These are phyloP conservation scores for Camelina laxa DNA, from an alignment of 345 rosid species.

Conservation along the genomic window DNA sequence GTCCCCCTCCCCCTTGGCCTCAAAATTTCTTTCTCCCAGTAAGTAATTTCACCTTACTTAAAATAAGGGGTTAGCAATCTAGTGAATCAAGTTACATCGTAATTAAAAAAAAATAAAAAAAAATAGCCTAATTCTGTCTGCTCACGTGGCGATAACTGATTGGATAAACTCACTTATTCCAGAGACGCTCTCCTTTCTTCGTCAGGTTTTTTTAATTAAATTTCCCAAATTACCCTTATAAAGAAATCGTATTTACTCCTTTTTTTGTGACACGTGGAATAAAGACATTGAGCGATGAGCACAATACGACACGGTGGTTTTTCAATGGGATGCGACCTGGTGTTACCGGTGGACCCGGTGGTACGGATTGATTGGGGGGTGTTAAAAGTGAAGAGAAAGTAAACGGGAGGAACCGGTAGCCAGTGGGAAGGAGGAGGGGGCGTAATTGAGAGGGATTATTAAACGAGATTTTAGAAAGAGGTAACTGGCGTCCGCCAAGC, in stretches of 20 bases:
- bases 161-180: slow-evolving; percentile 9
- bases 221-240: slow-evolving; percentile 35
- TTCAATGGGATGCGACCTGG: slow-evolving; percentile 29
- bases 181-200: slow-evolving; percentile 25
- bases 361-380: slow-evolving; percentile 23
- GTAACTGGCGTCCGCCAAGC: slow-evolving; percentile 60
- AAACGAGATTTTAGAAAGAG: slow-evolving; percentile 42
- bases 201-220: background rate
- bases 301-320: slow-evolving; percentile 24
- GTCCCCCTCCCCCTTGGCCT: slow-evolving; percentile 38
- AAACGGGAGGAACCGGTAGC: slow-evolving; percentile 54
- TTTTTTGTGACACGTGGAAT: slow-evolving; percentile 38
- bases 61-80: slow-evolving; percentile 41
- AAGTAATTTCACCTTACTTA: slow-evolving; percentile 59
- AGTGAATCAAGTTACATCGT: slow-evolving; percentile 31
- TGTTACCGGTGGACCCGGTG: slow-evolving; percentile 52
- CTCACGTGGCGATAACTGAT: slow-evolving; percentile 38
- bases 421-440: background rate
- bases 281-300: slow-evolving; percentile 27
- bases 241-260: slow-evolving; percentile 6
- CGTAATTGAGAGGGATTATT: slow-evolving; percentile 46
- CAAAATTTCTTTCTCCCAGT: slow-evolving; percentile 47
- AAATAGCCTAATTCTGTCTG: background rate
- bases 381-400: slow-evolving; percentile 29
- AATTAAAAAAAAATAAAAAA: background rate